Conservation (phyloP, 2,329 filamentous ascomycete species). For the Pestalotiopsis sp. region DNA sequence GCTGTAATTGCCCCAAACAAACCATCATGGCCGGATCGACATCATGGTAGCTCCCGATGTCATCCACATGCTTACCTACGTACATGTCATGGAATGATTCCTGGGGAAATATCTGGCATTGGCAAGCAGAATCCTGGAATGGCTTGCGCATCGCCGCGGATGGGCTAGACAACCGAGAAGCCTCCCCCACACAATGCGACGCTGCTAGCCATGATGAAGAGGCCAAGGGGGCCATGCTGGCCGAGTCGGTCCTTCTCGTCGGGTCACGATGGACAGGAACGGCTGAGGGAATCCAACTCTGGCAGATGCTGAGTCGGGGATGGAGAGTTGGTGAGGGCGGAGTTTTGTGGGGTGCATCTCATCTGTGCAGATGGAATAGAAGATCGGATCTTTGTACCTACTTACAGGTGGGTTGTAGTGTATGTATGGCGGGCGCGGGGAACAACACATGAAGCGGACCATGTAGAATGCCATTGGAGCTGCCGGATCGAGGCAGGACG, state of each 20-base stretch:
- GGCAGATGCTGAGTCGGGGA: not conserved
- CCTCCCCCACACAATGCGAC: conserved; percentile 6
- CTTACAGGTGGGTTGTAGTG: not conserved
- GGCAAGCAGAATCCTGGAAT: not conserved
- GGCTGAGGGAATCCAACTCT: not conserved
- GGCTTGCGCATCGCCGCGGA: not conserved
- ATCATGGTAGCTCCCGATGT: not conserved
- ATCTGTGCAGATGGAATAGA: not conserved
- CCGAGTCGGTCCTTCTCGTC: conserved; percentile 5
- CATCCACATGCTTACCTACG: not conserved
- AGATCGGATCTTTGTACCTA: not conserved
- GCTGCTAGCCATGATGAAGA: not conserved
- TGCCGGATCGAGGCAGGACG: too few relatives aligned
- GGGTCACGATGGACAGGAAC: conserved; percentile 6
- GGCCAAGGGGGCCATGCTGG: not conserved
- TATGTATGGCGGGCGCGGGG: too few relatives aligned
- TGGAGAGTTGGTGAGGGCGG: not conserved
- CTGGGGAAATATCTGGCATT: conserved; percentile 6
- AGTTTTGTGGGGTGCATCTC: conserved; percentile 10
- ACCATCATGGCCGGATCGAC: not conserved
- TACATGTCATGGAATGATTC: not conserved
- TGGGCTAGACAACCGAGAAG: not conserved
- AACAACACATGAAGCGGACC: too few relatives aligned
- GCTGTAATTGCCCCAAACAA: not conserved
- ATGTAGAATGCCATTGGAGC: too few relatives aligned